These are phyloP conservation scores for Fusarium cyanostomum DNA, from an alignment of 2,329 filamentous ascomycete genomes.

Conservation along the genomic window DNA sequence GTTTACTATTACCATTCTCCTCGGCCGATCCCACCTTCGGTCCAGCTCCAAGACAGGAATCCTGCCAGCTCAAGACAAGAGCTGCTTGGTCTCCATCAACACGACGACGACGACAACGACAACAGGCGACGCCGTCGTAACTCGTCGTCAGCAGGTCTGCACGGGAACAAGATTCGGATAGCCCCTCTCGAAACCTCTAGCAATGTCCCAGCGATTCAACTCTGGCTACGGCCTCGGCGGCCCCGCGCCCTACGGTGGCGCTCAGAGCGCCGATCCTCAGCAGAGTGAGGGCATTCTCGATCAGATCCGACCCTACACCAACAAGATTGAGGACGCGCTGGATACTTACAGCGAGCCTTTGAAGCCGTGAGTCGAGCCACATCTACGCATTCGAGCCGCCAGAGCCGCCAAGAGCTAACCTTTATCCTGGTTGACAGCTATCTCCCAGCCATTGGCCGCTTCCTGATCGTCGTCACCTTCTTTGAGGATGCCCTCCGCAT, in stretches of 20 bases:
- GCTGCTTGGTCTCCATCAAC: slow-evolving; percentile 6
- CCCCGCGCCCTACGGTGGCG: slow-evolving; percentile 72
- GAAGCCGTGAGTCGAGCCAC: slow-evolving; percentile 75
- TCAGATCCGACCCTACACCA: slow-evolving; percentile 91
- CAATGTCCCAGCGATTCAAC: slow-evolving; percentile 65
- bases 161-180: slow-evolving; percentile 28
- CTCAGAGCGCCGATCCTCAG: slow-evolving; percentile 63
- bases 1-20: slow-evolving; percentile 16
- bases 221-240: slow-evolving; percentile 86
- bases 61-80: not conserved
- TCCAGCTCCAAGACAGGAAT: slow-evolving; percentile 4
- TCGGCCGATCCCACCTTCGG: slow-evolving; percentile 18
- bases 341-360: slow-evolving; percentile 89
- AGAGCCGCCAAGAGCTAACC: slow-evolving; percentile 28
- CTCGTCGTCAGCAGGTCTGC: slow-evolving; percentile 43
- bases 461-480: slow-evolving; percentile 98
- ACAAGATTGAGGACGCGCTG: slow-evolving; percentile 95
- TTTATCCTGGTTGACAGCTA: slow-evolving; percentile 66
- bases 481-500: slow-evolving; percentile 96
- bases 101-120: slow-evolving; percentile 1
- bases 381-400: slow-evolving; percentile 1
- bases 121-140: slow-evolving; percentile 14
- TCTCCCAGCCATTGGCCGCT: slow-evolving; percentile 93
- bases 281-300: slow-evolving; percentile 74
- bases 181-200: slow-evolving; percentile 14